phyloP scores from a whole-genome alignment of 768 basidiomycete genomes.

The Phylloporus arenicola region DNA sequence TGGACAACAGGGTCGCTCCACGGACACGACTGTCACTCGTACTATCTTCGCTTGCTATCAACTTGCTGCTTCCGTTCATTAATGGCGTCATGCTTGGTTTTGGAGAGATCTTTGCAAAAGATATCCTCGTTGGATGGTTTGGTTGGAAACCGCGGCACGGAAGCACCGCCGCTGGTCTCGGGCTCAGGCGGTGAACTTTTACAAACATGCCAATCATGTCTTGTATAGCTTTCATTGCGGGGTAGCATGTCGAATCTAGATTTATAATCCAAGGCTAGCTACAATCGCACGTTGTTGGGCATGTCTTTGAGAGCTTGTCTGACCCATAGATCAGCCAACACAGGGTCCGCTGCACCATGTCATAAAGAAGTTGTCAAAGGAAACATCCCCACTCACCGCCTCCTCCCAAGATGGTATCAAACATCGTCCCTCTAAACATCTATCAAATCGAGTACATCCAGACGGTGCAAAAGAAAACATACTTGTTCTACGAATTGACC shows the following conservation, averaged over 20 bases:
- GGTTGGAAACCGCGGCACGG: conserved; percentile 37
- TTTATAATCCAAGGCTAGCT: neutral
- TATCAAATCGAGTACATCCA: neutral
- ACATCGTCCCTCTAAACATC: neutral
- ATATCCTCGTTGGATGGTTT: conserved; percentile 54
- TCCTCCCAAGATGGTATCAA: neutral
- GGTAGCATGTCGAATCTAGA: neutral
- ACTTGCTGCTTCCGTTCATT: conserved; percentile 80
- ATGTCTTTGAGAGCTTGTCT: conserved; percentile 54
- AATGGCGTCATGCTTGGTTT: conserved; percentile 97
- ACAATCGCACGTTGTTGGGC: conserved; percentile 44
- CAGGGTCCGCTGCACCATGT: conserved; percentile 13
- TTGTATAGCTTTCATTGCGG: neutral
- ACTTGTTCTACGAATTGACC: neutral
- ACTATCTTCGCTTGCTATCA: conserved; percentile 73
- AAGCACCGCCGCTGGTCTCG: conserved; percentile 21
- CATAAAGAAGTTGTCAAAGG: too few species aligned
- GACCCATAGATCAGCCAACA: conserved; percentile 55
- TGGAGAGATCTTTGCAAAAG: conserved; percentile 87
- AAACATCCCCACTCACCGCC: neutral
- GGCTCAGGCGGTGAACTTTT: conserved; percentile 12
- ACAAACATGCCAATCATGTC: neutral
- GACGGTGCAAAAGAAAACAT: neutral
- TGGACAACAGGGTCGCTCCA: conserved; percentile 60
- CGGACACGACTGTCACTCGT: conserved; percentile 66